A percentile compares a stretch with the other conserved stretches of the same genome.
These are phyloP conservation scores for Colletotrichum salicis DNA, from an alignment of 2,329 filamentous ascomycete species.

Conservation along the genomic window DNA sequence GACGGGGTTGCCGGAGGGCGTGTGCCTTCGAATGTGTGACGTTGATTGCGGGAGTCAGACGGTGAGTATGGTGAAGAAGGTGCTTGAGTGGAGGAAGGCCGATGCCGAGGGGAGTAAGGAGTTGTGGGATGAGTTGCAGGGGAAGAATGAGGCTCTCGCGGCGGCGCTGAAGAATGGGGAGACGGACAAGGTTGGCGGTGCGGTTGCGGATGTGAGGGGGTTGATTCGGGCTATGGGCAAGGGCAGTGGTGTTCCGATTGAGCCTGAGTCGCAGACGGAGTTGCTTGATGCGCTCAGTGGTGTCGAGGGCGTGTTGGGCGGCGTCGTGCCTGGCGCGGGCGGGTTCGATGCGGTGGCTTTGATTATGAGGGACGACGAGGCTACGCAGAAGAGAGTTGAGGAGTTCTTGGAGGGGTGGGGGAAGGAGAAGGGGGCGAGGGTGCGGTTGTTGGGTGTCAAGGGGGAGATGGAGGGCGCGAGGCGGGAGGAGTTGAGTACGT, in stretches of 20 bases:
- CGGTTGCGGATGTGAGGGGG: slow-evolving; percentile 63
- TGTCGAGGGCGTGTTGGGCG: slow-evolving; percentile 85
- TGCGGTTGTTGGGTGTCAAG: slow-evolving; percentile 75
- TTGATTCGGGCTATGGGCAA: slow-evolving; percentile 81
- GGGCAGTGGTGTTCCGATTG: slow-evolving; percentile 83
- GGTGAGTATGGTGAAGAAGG: slow-evolving; percentile 93
- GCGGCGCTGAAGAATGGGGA: slow-evolving; percentile 66
- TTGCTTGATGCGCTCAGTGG: slow-evolving; percentile 80
- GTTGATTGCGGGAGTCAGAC: slow-evolving; percentile 95
- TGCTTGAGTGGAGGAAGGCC: slow-evolving; percentile 81
- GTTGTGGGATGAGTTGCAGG: slow-evolving; percentile 82
- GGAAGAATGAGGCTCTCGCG: slow-evolving; percentile 77
- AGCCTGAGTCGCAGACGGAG: slow-evolving; percentile 85
- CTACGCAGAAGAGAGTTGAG: slow-evolving; percentile 69
- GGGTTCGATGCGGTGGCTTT: slow-evolving; percentile 91
- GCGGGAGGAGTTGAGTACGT: slow-evolving; percentile 55
- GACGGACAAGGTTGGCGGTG: slow-evolving; percentile 54
- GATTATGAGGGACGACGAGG: slow-evolving; percentile 77
- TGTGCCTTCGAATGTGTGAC: slow-evolving; percentile 91
- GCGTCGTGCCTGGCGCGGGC: slow-evolving; percentile 92
- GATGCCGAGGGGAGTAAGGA: slow-evolving; percentile 71
- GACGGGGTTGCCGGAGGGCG: slow-evolving; percentile 76
- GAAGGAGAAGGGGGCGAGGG: slow-evolving; percentile 66
- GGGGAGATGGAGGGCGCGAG: slow-evolving; percentile 77
- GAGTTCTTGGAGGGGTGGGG: slow-evolving; percentile 75